Evolutionary conservation across 2,329 filamentous ascomycete species (phyloP).

Genomic region (Elsinoe ampelina): DNA sequence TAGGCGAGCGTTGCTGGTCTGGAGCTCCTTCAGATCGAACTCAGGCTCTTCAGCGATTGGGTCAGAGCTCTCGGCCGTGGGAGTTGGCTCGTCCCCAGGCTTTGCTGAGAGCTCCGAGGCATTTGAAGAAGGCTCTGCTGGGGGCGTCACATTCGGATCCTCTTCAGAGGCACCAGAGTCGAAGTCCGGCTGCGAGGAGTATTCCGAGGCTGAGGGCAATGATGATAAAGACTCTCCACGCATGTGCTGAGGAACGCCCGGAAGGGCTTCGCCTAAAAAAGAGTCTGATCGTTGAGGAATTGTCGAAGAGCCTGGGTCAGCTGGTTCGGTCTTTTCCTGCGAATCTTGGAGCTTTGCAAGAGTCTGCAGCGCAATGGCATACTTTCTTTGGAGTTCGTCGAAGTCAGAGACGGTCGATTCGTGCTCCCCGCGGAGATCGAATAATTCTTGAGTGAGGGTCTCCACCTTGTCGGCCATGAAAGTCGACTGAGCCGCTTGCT

Average conservation of each 20-base stretch:
- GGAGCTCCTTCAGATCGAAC: slow-evolving; percentile 60
- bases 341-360: slow-evolving; percentile 74
- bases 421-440: slow-evolving; percentile 84
- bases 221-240: slow-evolving; percentile 76
- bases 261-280: slow-evolving; percentile 63
- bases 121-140: neutral
- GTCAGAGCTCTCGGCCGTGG: neutral
- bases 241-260: slow-evolving; percentile 54
- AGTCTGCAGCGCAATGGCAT: slow-evolving; percentile 76
- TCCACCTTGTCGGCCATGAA: slow-evolving; percentile 91
- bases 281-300: slow-evolving; percentile 58
- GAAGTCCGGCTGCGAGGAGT: slow-evolving; percentile 77
- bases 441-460: slow-evolving; percentile 78
- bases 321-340: slow-evolving; percentile 42
- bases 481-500: slow-evolving; percentile 57
- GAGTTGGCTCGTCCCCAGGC: slow-evolving; percentile 7
- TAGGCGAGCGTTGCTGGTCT: slow-evolving; percentile 71
- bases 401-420: slow-evolving; percentile 74
- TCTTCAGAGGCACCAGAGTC: slow-evolving; percentile 22
- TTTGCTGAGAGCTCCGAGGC: neutral
- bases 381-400: slow-evolving; percentile 74
- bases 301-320: slow-evolving; percentile 56
- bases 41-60: slow-evolving; percentile 60
- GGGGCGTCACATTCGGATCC: neutral
- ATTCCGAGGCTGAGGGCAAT: slow-evolving; percentile 67